phyloP scores from a whole-genome alignment of 108 stramenopile genomes.

The Hondaea fermentalgiana region DNA sequence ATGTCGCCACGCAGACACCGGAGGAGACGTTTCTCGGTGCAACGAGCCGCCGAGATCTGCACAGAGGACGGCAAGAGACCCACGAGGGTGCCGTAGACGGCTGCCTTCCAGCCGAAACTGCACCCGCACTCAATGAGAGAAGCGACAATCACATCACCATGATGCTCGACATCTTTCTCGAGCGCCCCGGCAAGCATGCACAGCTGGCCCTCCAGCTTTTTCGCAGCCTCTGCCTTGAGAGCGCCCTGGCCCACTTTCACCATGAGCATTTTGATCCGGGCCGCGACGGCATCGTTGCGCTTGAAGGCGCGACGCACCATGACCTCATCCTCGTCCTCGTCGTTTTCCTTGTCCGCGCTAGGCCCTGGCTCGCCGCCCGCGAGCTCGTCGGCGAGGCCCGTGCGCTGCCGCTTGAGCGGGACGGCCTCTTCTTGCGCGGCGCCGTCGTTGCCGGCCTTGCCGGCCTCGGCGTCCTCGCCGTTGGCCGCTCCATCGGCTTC shows the following conservation, averaged over 20 bases:
- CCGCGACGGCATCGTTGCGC: not conserved
- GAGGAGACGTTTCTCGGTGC: not conserved
- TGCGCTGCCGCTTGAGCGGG: too few relatives aligned
- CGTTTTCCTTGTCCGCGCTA: not conserved
- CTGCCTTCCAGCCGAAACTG: slow-evolving; percentile 4
- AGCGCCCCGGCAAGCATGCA: not conserved
- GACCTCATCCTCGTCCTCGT: not conserved
- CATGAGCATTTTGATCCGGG: not conserved
- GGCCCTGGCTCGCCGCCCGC: not conserved
- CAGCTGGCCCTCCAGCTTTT: not conserved
- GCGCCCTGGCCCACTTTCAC: not conserved
- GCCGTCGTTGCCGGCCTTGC: too few relatives aligned
- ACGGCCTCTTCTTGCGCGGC: too few relatives aligned
- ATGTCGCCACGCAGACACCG: not conserved
- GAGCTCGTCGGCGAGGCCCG: too few relatives aligned
- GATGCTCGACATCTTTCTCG: not conserved
- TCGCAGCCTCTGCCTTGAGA: not conserved
- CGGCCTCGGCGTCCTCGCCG: too few relatives aligned
- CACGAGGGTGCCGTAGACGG: not conserved
- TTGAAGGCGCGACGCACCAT: not conserved
- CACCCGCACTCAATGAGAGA: not conserved
- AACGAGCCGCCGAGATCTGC: not conserved
- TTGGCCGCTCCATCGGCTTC: too few relatives aligned
- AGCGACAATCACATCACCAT: not conserved
- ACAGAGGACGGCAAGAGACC: not conserved